Evolutionary conservation across 2,329 filamentous ascomycete genomes (phyloP), one percentile per base, ranked within the genome.

Genomic region (Triangularia setosa): DNA sequence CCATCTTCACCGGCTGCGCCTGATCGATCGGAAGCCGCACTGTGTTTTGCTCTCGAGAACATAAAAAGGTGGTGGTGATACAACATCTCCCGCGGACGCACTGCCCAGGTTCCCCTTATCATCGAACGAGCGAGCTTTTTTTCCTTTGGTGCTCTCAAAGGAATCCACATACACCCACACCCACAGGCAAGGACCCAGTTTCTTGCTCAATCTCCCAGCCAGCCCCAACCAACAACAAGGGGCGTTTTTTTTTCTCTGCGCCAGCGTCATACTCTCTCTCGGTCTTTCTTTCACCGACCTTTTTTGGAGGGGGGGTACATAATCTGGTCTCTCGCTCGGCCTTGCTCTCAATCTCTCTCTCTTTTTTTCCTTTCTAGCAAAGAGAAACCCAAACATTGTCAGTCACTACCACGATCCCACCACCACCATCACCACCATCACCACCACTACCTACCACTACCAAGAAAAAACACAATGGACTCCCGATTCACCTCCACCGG

Each of bases 401-500:
- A 48, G 40, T 48, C 40, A 48, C 40, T 48, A 48, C 40, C 40
- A 59, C 21, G 33, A 48, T 25, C 18, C 9, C 11, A 58, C 18
- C 33, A 25, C 18, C 57, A 25, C n/a, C n/a, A 33, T 44, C 53
- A 24, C 58, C n/a, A n/a, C n/a, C n/a, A n/a, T 48, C 40, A 48
- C 40, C 21, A 48, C 40, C 40, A 59, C 21, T 23, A 48, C n/a
- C 18, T n/a, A n/a, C n/a, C n/a, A n/a, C n/a, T 48, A n/a, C 24
- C 28, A 18, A 21, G 52, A 28, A 60, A 30, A 12, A 52, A 64
- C 60, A 54, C 40, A 60, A 77, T 77, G 75, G 69, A 77, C 69
- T 69, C 74, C 52, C 73, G 71, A 54, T 72, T 73, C 63, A 70
- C 72, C 27, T 71, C 73, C 61, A 70, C 72, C 23, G 73, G 73